Evolutionary conservation across 192 early-diverging fungal species (phyloP), one percentile per base, ranked within the genome.

Genomic region (Podila horticola): DNA sequence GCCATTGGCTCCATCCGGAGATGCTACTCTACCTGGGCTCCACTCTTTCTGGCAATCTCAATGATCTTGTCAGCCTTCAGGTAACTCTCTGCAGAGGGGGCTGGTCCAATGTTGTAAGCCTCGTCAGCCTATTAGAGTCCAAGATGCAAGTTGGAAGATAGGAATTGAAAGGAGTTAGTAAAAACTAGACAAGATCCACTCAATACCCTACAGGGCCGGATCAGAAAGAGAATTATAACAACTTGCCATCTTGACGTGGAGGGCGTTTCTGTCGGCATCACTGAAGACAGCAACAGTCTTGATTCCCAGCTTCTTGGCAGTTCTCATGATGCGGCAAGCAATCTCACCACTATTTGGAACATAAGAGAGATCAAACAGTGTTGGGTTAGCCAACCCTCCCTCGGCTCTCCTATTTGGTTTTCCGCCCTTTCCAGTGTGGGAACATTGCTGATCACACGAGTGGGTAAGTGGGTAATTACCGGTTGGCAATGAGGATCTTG

Each of bases 401-500:
- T 45, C 41, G 41, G 41, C 41, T 45, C 41, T 45, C 41, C 41
- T 45, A 45, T 45, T 45, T 45, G 15, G 15, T 17, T 45, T 45
- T 45, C 41, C 41, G 41, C 41, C 34, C 74, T 17, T 5, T 17
- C 58, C 15, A 28, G 28, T 29, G 30, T 29, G 30, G 30, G 26
- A 60, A 45, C 41, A 45, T 45, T 45, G 41, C 41, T 45, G 41
- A 45, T 45, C 41, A 22, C n/a, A 64, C 34, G 19, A 64, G 71
- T 50, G 52, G 22, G 31, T n/a, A 36, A 45, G 15, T 17, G 4
- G 22, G 55, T 24, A 61, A 28, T 52, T 91, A 92, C 83, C 97
- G 90, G 83, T 99, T 99, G 52, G 96, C 97, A 69, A 99, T 94
- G 58, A 99, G 89, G 60, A 99, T 97, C 86, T 99, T 99, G 87